Evolutionary conservation across 495 filamentous ascomycete species (phyloP), one percentile per base, ranked within the genome.

Genomic region (Trypethelium eluteriae): DNA sequence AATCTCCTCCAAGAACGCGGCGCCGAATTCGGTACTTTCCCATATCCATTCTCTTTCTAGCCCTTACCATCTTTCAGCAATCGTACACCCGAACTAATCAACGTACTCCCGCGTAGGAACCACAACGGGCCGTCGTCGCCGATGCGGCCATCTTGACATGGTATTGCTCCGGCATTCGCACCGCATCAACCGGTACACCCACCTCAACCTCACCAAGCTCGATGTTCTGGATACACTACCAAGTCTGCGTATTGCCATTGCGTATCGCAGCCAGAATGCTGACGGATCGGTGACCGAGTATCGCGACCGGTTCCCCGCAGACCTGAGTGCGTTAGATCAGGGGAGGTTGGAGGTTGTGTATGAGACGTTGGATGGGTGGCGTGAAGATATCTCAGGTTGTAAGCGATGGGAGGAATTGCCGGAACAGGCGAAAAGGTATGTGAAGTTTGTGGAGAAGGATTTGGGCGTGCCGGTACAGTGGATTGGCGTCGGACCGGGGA

Each of bases 141-240:
- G 92, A 57, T 96, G 92, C 74, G 93, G 92, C 38, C 96, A 90
- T 91, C 83, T 96, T 47, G 92, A 97, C 73, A 82, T 96, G 6
- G 88, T 93, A n/a, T 80, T 94, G n/a, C 76, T 90, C 66, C 88
- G 90, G 70, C 91, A 92, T 81, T 90, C 71, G 18, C 66, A 72
- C 67, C 66, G 63, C 53, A 70, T 73, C 66, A 79, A 79, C 67
- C 72, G 75, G 69, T 79, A 79, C 70, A 77, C 76, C n/a, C 56
- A 75, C 16, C 77, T 95, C 59, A 96, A 96, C 81, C 78, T 96
- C 46, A 96, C 92, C 67, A 96, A 93, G 75, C 87, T 95, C 65
- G 91, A 95, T 74, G 82, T 96, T 25, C 84, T 97, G 11, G 92
- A 96, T 74, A 86, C 84, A 53, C 91, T 96, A 75, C 80, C 86